Evolutionary conservation across 805 yeast species (phyloP), one percentile per base, ranked within the genome.

Genomic region (Lipomyces mesembrius): DNA sequence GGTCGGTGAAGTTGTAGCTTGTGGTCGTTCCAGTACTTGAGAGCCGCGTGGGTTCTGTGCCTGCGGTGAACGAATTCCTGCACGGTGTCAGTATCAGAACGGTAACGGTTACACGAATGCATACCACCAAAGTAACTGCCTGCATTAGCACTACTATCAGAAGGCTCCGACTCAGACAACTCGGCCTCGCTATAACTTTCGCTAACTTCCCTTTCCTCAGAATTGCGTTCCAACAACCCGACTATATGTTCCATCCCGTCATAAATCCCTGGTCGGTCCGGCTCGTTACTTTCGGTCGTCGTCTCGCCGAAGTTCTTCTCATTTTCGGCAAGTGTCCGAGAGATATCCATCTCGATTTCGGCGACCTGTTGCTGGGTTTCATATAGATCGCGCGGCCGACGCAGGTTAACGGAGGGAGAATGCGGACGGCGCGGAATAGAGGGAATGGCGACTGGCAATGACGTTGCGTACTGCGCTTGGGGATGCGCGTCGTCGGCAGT

Each of bases 1-100:
- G 46, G n/a, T 54, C 52, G 20, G 59, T 20, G 91, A 87, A 72
- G 90, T 90, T 73, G 89, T 14, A 56, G 17, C 22, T 20, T 17
- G 60, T 11, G 60, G 29, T 32, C 4, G 59, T 14, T 57, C 59
- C 22, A 46, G 59, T 17, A 22, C 22, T 37, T 37, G 49, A 34
- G 52, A 11, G 3, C 25, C 32, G 32, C 25, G 49, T 17, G 27
- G 49, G 14, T 22, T 57, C n/a, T 57, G 34, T 27, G 55, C 22
- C 55, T 52, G 55, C 7, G 55, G 55, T 9, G 34, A 29, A 9
- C n/a, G 34, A 11, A 29, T 3, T 52, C 29, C 35, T 49, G 54
- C 1, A 0, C 25, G 12, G 12, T 29, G 20, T 20, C 46, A 57
- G 32, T 25, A 29, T 9, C 11, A 22, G 27, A 4, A 37, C 22